Conservation (phyloP, 768 basidiomycete genomes). For the Leccinum olivaceopallidum region DNA sequence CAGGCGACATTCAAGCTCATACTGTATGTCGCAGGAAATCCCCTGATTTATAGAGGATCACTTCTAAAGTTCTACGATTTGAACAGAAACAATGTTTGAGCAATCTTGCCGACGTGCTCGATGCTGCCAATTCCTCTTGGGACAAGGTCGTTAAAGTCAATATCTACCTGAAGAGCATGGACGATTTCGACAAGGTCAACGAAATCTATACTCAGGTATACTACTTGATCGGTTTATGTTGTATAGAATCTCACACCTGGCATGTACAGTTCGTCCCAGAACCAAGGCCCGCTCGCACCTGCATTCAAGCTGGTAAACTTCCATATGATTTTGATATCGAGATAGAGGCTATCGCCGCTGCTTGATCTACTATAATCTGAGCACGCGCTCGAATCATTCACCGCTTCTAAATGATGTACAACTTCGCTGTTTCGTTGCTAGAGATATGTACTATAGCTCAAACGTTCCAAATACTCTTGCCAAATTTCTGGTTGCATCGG, state of each 20-base stretch:
- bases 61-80: not conserved
- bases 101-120: slow-evolving; percentile 55
- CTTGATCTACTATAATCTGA: slow-evolving; percentile 6
- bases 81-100: slow-evolving; percentile 54
- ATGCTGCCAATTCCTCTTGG: slow-evolving; percentile 57
- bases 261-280: slow-evolving; percentile 42
- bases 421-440: slow-evolving; percentile 2
- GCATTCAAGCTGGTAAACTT: slow-evolving; percentile 70
- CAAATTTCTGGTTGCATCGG: slow-evolving; percentile 38
- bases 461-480: slow-evolving; percentile 32
- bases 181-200: slow-evolving; percentile 56
- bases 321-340: slow-evolving; percentile 73
- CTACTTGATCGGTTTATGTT: slow-evolving; percentile 4
- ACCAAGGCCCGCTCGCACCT: slow-evolving; percentile 72
- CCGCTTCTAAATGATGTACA: not conserved
- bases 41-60: not conserved
- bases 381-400: not conserved
- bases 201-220: slow-evolving; percentile 55
- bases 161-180: slow-evolving; percentile 62
- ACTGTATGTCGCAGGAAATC: slow-evolving; percentile 41
- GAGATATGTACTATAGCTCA: not conserved
- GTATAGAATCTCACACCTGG: not conserved
- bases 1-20: slow-evolving; percentile 59
- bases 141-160: slow-evolving; percentile 60
- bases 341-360: slow-evolving; percentile 66